Percentiles rank a stretch among this genome's conserved stretches.
Conservation (phyloP, 202 grass and related monocot species). For the Panicum hallii region DNA sequence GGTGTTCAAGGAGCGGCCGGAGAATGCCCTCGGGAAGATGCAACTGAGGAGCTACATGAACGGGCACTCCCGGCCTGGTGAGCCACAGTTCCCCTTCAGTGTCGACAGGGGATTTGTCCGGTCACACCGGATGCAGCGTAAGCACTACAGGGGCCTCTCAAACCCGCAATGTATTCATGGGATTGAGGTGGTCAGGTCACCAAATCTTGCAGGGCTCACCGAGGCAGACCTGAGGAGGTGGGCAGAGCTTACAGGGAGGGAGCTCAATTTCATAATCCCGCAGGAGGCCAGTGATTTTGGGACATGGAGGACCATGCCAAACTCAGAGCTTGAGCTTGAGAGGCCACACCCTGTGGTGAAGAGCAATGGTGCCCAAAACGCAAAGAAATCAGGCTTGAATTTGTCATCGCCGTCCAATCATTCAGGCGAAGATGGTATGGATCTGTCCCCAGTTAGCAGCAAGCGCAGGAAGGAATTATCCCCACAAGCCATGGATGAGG, state of each 20-base stretch:
- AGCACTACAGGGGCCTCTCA: conserved; percentile 93
- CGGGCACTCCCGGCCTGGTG: conserved; percentile 80
- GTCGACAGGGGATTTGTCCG: conserved; percentile 84
- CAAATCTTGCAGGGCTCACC: conserved; percentile 65
- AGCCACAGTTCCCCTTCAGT: conserved; percentile 91
- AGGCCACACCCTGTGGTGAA: conserved; percentile 54
- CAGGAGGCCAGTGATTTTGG: conserved; percentile 91
- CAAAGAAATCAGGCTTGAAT: conserved; percentile 82
- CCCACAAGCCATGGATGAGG: conserved; percentile 70
- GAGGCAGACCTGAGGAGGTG: conserved; percentile 88
- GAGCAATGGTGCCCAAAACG: conserved; percentile 56
- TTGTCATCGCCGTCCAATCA: conserved; percentile 80
- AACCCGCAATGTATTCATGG: conserved; percentile 98
- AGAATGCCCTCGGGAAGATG: conserved; percentile 98
- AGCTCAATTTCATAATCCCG: conserved; percentile 82
- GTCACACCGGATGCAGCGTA: conserved; percentile 97
- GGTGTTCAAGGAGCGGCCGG: conserved; percentile 95
- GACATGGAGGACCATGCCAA: conserved; percentile 86
- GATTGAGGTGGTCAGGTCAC: conserved; percentile 79
- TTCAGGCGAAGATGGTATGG: conserved; percentile 73
- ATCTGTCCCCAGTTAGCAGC: conserved; percentile 89
- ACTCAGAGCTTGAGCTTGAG: conserved; percentile 81
- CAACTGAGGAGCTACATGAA: conserved; percentile 99
- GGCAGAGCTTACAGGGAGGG: conserved; percentile 86
- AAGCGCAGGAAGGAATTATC: conserved; percentile 81